Percentiles rank a stretch among this genome's conserved stretches.
phyloP scores from a whole-genome alignment of 768 basidiomycete species.

The Phylloporus sp. region DNA sequence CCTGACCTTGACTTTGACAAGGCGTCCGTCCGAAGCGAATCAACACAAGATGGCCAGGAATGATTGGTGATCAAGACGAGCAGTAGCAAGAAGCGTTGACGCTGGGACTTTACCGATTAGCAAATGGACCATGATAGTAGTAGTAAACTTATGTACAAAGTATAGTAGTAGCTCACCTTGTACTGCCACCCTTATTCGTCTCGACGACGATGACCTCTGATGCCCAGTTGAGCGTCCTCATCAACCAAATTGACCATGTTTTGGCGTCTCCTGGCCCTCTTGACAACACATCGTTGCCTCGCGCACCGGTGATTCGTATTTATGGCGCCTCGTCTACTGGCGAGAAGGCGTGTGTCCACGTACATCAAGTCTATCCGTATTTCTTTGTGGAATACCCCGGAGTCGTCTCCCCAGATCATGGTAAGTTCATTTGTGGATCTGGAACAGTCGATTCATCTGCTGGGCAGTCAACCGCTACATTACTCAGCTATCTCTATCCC shows the following conservation, averaged over 20 bases:
- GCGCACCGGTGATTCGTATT: conserved; percentile 78
- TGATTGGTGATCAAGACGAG: too few relatives aligned
- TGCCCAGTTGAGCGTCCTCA: conserved; percentile 35
- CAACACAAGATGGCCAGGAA: too few relatives aligned
- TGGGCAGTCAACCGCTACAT: conserved; percentile 70
- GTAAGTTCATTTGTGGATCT: conserved; percentile 35
- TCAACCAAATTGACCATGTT: conserved; percentile 61
- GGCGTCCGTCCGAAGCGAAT: too few relatives aligned
- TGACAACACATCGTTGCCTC: conserved; percentile 56
- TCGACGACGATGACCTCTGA: too few relatives aligned
- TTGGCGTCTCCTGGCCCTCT: conserved; percentile 54
- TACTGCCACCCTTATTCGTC: too few relatives aligned
- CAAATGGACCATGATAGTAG: too few relatives aligned
- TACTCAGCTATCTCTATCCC: conserved; percentile 58
- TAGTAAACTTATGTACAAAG: too few relatives aligned
- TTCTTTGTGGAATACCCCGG: conserved; percentile 82
- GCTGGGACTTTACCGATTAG: too few relatives aligned
- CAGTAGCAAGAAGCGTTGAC: too few relatives aligned
- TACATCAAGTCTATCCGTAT: conserved; percentile 94
- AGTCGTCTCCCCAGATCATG: conserved; percentile 55
- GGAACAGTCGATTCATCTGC: background rate
- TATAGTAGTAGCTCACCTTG: too few relatives aligned
- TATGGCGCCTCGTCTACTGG: conserved; percentile 79
- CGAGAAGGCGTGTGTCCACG: conserved; percentile 76
- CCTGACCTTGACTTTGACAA: too few relatives aligned